Evolutionary conservation across 495 filamentous ascomycete genomes (phyloP).

Genomic region (Hypoxylon fuscum): DNA sequence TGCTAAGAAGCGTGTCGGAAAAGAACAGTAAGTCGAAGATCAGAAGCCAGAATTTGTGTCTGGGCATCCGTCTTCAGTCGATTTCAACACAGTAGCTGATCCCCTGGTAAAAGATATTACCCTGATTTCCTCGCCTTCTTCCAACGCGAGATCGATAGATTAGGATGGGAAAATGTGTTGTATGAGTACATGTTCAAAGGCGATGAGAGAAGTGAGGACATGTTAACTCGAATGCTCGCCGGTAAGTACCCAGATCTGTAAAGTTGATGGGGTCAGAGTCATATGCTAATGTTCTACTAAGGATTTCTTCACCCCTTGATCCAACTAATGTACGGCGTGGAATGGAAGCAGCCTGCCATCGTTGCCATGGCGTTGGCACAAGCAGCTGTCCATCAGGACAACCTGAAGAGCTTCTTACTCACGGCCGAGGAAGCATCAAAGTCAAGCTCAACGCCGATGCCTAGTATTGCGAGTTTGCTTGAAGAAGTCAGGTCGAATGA

Average conservation of each 20-base stretch:
- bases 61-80: neutral
- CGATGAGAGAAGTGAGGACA: conserved; percentile 66
- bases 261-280: neutral
- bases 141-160: conserved; percentile 70
- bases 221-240: conserved; percentile 66
- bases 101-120: conserved; percentile 62
- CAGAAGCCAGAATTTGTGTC: too few relatives aligned
- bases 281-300: conserved; percentile 43
- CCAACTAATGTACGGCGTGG: conserved; percentile 83
- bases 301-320: conserved; percentile 85
- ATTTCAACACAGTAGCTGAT: conserved; percentile 45
- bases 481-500: conserved; percentile 64
- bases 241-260: conserved; percentile 53
- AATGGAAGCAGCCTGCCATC: conserved; percentile 82
- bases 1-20: conserved; percentile 60
- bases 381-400: conserved; percentile 68
- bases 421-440: conserved; percentile 61
- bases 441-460: conserved; percentile 44
- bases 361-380: conserved; percentile 84
- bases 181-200: conserved; percentile 71
- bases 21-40: conserved; percentile 46
- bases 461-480: conserved; percentile 65
- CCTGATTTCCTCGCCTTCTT: conserved; percentile 77
- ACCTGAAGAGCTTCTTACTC: conserved; percentile 60
- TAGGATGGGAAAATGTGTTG: conserved; percentile 67